Evolutionary conservation across 345 rosid species (phyloP), one percentile per base, ranked within the genome.

Genomic region (Euphorbia lathyris): DNA sequence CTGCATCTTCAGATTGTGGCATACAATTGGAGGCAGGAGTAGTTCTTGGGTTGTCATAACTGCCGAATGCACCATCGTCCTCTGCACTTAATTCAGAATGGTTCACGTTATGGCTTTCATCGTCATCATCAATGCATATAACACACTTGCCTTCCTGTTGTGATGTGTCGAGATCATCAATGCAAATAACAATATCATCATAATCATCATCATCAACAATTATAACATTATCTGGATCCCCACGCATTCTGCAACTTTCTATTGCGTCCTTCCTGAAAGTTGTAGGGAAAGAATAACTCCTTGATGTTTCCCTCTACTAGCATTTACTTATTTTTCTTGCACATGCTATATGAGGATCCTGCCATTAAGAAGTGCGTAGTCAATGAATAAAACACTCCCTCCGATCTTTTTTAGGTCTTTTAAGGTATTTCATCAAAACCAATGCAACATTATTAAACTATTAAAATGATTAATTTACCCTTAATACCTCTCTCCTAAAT

Each of bases 101-200:
- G 9, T 65, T 67, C 50, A 19, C 76, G 67, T 66, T 67, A 68
- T 77, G 57, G 65, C 72, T 1, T 75, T 52, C 73, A 27, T 75
- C 87, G 7, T 34, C 38, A 25, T 93, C 97, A 30, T 90, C 95
- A 79, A 93, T 80, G 76, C 84, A 78, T 72, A 93, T 85, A 40
- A 93, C 78, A 13, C 72, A 72, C 51, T 79, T 75, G 45, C 79
- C 74, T 27, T 66, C 73, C 62, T 68, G 72, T 69, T 76, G 78
- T 0, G 69, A 65, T n/a, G 87, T 77, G 79, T 89, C 86, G 0
- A 90, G 88, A 43, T 45, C 85, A 80, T 93, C 97, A 51, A 90
- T 66, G 68, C 83, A 67, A 55, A 86, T 80, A 48, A 87, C 96
- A 67, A 80, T 79, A 72, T 87, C 89, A 32, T 86, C 88, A 70